phyloP scores from a whole-genome alignment of 495 filamentous ascomycete genomes.

The Tricharina praecox region DNA sequence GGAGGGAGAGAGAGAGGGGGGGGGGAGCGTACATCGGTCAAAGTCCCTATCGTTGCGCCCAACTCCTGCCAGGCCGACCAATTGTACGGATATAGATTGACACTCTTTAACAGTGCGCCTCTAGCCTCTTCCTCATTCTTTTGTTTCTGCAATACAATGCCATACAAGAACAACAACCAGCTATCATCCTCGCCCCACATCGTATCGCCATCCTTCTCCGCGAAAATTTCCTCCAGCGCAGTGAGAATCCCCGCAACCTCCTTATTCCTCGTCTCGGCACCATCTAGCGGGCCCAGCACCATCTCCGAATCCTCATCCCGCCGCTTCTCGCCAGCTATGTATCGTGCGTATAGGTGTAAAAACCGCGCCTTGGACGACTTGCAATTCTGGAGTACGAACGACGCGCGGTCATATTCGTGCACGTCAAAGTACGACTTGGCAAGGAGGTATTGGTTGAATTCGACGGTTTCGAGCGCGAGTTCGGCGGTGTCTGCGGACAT shows the following conservation, averaged over 20 bases:
- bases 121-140: constrained; percentile 75
- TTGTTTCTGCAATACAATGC: constrained; percentile 71
- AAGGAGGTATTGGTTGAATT: constrained; percentile 67
- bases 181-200: constrained; percentile 51
- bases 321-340: constrained; percentile 83
- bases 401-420: constrained; percentile 85
- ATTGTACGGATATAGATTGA: constrained; percentile 75
- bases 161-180: constrained; percentile 94
- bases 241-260: constrained; percentile 58
- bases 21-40: constrained; percentile 57
- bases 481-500: constrained; percentile 42
- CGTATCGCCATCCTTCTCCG: constrained; percentile 37
- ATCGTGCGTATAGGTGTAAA: constrained; percentile 78
- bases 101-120: constrained; percentile 65
- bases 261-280: constrained; percentile 64
- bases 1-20: constrained; percentile 8
- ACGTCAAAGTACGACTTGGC: constrained; percentile 95
- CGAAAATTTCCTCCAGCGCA: constrained; percentile 64
- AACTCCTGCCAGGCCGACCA: constrained; percentile 96
- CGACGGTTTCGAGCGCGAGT: constrained; percentile 58
- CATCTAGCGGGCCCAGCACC: constrained; percentile 85
- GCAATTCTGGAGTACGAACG: constrained; percentile 40
- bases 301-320: constrained; percentile 95
- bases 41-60: constrained; percentile 49
- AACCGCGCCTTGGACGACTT: constrained; percentile 36